These are phyloP conservation scores for Hemerocallis citrina DNA, from an alignment of 106 monocot genomes.

Conservation along the genomic window DNA sequence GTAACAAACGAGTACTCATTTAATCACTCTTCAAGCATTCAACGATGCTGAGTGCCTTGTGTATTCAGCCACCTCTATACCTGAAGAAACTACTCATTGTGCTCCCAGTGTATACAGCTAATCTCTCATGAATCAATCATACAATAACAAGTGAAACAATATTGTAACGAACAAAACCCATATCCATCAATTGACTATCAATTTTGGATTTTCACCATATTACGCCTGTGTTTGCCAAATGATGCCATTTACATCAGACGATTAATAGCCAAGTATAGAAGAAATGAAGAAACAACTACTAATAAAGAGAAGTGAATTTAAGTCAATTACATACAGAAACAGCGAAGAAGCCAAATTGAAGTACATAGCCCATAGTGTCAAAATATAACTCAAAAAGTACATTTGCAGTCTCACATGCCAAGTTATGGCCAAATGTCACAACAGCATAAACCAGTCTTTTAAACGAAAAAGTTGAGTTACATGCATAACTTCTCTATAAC, in stretches of 20 bases:
- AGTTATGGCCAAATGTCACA: neutral
- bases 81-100: neutral
- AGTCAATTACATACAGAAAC: neutral
- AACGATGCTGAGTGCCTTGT: neutral
- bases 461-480: neutral
- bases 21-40: neutral
- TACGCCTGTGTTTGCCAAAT: too few relatives aligned
- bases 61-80: neutral
- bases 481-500: constrained; percentile 3
- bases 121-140: neutral
- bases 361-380: neutral
- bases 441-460: constrained; percentile 1
- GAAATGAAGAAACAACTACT: too few relatives aligned
- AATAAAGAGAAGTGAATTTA: neutral
- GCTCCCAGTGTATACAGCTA: neutral
- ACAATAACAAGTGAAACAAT: neutral
- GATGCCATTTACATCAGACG: too few relatives aligned
- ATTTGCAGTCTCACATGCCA: neutral
- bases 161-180: too few relatives aligned
- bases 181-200: too few relatives aligned
- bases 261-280: too few relatives aligned
- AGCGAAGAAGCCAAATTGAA: too few relatives aligned
- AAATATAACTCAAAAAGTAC: neutral
- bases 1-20: neutral
- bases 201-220: too few relatives aligned